A percentile compares a stretch with the other conserved stretches of the same genome.
phyloP scores from a whole-genome alignment of 352 stramenopile genomes.

The Phytopythium montanum region DNA sequence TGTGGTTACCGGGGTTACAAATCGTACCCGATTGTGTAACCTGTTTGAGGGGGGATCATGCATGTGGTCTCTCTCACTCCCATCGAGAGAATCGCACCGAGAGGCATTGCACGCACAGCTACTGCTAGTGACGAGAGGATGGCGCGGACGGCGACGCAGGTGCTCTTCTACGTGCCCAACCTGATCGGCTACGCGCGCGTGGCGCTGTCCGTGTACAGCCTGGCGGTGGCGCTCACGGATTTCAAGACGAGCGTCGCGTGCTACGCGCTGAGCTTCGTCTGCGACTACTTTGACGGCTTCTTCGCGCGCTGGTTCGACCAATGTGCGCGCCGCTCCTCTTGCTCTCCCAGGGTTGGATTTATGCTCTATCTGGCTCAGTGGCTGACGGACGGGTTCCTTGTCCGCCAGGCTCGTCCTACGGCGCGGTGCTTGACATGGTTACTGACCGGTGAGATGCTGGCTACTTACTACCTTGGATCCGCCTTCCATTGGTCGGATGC shows the following conservation, averaged over 20 bases:
- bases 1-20: neutral
- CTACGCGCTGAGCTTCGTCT: slow-evolving; percentile 96
- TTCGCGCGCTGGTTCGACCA: slow-evolving; percentile 96
- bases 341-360: neutral
- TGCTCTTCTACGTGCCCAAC: slow-evolving; percentile 97
- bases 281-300: slow-evolving; percentile 98
- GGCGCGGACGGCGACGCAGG: slow-evolving; percentile 51
- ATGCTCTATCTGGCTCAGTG: neutral
- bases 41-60: no score
- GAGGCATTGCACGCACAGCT: no score
- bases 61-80: no score
- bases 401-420: slow-evolving; percentile 86
- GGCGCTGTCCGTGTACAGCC: slow-evolving; percentile 78
- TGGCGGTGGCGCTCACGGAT: slow-evolving; percentile 71
- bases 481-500: neutral
- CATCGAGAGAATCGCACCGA: no score
- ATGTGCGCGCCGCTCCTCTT: slow-evolving; percentile 41
- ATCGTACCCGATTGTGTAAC: no score
- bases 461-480: no score
- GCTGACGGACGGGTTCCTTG: neutral
- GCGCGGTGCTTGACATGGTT: slow-evolving; percentile 97
- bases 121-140: no score
- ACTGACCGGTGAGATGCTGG: slow-evolving; percentile 83
- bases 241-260: slow-evolving; percentile 79
- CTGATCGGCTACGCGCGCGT: slow-evolving; percentile 95